A percentile compares a stretch with the other conserved stretches of the same genome.
phyloP scores from a whole-genome alignment of 2,329 filamentous ascomycete genomes.

The Dryadomyces sulphureus region DNA sequence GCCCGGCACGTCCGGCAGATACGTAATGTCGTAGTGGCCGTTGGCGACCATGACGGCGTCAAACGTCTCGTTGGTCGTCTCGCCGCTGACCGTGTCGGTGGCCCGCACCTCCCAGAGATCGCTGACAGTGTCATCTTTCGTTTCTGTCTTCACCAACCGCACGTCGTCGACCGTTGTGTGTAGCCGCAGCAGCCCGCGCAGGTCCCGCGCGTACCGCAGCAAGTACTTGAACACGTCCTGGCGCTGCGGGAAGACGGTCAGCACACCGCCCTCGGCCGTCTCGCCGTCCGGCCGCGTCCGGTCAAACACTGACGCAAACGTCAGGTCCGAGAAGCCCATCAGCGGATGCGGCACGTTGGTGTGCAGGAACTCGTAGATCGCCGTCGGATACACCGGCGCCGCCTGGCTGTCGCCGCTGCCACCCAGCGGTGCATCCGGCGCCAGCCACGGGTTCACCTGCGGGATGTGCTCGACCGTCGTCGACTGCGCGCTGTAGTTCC shows the following conservation, averaged over 20 bases:
- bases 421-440: conserved; percentile 46
- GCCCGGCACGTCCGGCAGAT: conserved; percentile 47
- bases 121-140: conserved; percentile 7
- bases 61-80: conserved; percentile 29
- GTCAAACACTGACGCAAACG: conserved; percentile 34
- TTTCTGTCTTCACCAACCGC: conserved; percentile 15
- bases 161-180: conserved; percentile 55
- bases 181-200: conserved; percentile 54
- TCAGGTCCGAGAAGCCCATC: conserved; percentile 64
- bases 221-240: conserved; percentile 61
- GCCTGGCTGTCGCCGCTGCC: conserved; percentile 8
- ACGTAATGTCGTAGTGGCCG: conserved; percentile 59
- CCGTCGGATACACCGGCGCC: conserved; percentile 56
- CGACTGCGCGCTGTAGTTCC: conserved; percentile 55
- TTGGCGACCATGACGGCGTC: conserved; percentile 65
- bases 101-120: conserved; percentile 49
- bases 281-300: not conserved
- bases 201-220: conserved; percentile 51
- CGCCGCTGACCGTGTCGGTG: conserved; percentile 17
- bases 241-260: conserved; percentile 60
- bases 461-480: conserved; percentile 42
- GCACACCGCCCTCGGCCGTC: not conserved
- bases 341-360: conserved; percentile 73
- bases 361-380: conserved; percentile 69
- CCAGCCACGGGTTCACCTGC: conserved; percentile 49